A percentile compares a stretch with the other conserved stretches of the same genome.
phyloP scores from a whole-genome alignment of 1,284 basidiomycete genomes.

The Apiotrichum veenhuisii region DNA sequence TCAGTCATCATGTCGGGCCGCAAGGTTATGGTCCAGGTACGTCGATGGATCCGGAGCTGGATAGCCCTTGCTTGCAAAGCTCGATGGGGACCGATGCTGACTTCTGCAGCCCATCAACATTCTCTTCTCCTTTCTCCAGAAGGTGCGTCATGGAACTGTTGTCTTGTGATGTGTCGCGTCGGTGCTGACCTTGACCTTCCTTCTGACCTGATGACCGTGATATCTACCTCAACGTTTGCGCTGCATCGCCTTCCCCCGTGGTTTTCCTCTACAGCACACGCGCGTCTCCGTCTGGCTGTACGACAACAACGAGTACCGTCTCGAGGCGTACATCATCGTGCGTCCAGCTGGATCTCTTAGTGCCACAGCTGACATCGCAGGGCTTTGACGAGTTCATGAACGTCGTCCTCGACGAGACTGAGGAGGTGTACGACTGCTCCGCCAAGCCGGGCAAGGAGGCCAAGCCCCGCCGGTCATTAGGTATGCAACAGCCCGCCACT shows the following conservation, averaged over 20 bases:
- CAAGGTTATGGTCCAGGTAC: conserved; percentile 95
- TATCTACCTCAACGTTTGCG: neutral
- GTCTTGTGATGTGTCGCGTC: neutral
- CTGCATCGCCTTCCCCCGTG: no score
- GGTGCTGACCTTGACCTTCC: conserved; percentile 4
- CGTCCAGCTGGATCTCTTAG: conserved; percentile 38
- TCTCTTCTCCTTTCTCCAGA: conserved; percentile 96
- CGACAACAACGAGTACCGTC: conserved; percentile 93
- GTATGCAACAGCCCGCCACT: conserved; percentile 23
- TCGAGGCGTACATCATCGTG: conserved; percentile 95
- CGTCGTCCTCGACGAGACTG: conserved; percentile 90
- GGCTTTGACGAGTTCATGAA: conserved; percentile 99
- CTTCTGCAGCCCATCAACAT: conserved; percentile 69
- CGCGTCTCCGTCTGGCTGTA: conserved; percentile 95
- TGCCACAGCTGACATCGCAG: conserved; percentile 53
- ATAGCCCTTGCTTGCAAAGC: neutral
- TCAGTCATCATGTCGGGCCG: conserved; percentile 72
- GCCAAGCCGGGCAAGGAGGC: conserved; percentile 76
- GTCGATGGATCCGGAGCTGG: conserved; percentile 38
- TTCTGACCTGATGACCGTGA: neutral
- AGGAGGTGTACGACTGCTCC: conserved; percentile 86
- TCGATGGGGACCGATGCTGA: conserved; percentile 5
- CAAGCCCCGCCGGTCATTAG: conserved; percentile 52
- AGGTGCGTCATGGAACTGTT: conserved; percentile 29
- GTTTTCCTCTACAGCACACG: conserved; percentile 57